Evolutionary conservation across 2,329 filamentous ascomycete species (phyloP).

Genomic region (Septoria petroselini): DNA sequence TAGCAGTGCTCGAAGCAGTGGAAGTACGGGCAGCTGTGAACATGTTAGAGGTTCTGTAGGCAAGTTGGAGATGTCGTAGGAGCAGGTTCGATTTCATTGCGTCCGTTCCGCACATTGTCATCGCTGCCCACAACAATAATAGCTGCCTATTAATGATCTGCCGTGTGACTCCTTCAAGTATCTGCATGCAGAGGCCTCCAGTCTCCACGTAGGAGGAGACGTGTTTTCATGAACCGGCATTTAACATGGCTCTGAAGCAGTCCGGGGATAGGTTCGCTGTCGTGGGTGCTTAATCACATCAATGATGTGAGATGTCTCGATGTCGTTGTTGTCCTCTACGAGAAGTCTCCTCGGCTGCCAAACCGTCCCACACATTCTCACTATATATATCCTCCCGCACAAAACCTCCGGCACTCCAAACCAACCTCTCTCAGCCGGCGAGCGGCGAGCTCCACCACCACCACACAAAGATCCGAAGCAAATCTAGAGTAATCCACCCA

Average conservation of each 20-base stretch:
- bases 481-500: not conserved
- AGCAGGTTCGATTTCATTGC: too few species aligned
- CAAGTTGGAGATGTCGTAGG: conserved; percentile 6
- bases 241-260: not conserved
- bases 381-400: not conserved
- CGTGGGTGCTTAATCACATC: too few species aligned
- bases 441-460: conserved; percentile 14
- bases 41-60: not conserved
- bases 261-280: too few species aligned
- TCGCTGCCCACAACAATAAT: too few species aligned
- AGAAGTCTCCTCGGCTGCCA: not conserved
- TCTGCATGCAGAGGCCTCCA: too few species aligned
- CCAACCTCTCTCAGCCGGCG: not conserved
- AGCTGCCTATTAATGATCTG: too few species aligned
- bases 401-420: not conserved
- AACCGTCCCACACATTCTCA: conserved; percentile 1
- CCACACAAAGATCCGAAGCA: not conserved
- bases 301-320: too few species aligned
- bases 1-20: not conserved
- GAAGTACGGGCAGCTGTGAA: not conserved
- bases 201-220: too few species aligned
- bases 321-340: not conserved
- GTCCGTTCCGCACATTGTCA: too few species aligned
- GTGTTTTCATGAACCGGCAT: not conserved
- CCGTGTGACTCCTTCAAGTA: too few species aligned